Conservation (phyloP, 495 filamentous ascomycete species). For the Penicillium cataractarum region DNA sequence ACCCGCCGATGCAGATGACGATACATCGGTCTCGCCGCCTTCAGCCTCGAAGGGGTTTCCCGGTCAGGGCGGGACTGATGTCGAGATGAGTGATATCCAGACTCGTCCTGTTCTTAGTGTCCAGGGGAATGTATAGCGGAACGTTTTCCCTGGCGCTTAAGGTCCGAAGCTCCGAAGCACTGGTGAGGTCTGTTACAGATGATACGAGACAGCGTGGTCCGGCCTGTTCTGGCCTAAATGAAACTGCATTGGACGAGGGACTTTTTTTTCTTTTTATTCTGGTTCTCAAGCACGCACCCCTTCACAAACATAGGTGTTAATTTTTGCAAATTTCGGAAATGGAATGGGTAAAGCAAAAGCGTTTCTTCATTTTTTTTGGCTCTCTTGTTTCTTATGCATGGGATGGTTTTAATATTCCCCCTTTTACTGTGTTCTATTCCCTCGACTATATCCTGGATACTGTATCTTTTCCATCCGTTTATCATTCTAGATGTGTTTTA, state of each 20-base stretch:
- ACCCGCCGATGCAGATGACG: constrained; percentile 32
- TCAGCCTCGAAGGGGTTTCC: constrained; percentile 23
- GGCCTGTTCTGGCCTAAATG: too few species aligned
- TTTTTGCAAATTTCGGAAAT: not conserved
- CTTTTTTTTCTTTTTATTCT: not conserved
- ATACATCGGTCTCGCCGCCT: constrained; percentile 19
- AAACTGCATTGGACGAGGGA: not conserved
- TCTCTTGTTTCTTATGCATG: not conserved
- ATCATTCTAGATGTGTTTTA: not conserved
- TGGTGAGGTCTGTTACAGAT: too few species aligned
- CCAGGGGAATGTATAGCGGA: constrained; percentile 28
- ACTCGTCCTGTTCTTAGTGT: constrained; percentile 27
- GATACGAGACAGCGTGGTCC: too few species aligned
- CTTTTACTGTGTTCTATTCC: not conserved
- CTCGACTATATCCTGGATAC: not conserved
- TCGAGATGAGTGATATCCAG: constrained; percentile 18
- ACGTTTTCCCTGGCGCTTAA: not conserved
- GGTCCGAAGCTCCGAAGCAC: too few species aligned
- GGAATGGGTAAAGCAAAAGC: not conserved
- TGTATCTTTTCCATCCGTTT: too few species aligned
- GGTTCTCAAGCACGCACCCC: not conserved
- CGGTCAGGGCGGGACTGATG: constrained; percentile 9
- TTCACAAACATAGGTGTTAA: not conserved
- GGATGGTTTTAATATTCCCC: not conserved
- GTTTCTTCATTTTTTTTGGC: not conserved